Evolutionary conservation across 805 yeast genomes (phyloP).

Genomic region (Candida glaebosa): DNA sequence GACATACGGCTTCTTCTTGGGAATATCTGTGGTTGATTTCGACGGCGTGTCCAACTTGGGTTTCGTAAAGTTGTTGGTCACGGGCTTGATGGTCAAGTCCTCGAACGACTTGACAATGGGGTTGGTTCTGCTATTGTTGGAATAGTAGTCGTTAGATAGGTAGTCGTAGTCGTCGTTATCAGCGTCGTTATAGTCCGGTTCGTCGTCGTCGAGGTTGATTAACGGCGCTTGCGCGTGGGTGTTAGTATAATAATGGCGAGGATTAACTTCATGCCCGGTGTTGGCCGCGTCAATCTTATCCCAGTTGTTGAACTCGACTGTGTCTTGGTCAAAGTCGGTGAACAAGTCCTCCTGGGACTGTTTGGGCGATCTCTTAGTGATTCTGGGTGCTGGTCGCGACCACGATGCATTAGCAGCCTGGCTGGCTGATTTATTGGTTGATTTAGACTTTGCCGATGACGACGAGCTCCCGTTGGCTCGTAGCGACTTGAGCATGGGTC

Average conservation of each 20-base stretch:
- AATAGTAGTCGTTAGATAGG: conserved; percentile 4
- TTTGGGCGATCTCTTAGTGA: background rate
- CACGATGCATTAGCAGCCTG: conserved; percentile 29
- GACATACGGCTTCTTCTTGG: conserved; percentile 16
- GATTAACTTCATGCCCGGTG: background rate
- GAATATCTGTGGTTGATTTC: background rate
- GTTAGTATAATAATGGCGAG: background rate
- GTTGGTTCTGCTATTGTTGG: conserved; percentile 3
- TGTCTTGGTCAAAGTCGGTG: conserved; percentile 39
- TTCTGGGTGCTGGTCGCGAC: conserved; percentile 18
- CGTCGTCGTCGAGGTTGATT: conserved; percentile 3
- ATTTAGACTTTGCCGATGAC: conserved; percentile 7
- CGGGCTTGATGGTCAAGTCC: conserved; percentile 11
- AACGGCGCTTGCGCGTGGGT: background rate
- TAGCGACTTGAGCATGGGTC: conserved; percentile 32
- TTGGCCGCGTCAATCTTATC: conserved; percentile 20
- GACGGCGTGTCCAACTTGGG: background rate
- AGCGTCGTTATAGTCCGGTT: background rate
- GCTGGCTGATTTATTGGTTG: conserved; percentile 19
- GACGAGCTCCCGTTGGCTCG: conserved; percentile 15
- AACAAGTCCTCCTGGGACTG: conserved; percentile 22
- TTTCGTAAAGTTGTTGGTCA: background rate
- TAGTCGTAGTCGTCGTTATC: conserved; percentile 1
- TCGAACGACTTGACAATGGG: conserved; percentile 4
- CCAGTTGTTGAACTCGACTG: conserved; percentile 22